These are phyloP conservation scores for Xylaria venustula DNA, from an alignment of 495 filamentous ascomycete species.

Conservation along the genomic window DNA sequence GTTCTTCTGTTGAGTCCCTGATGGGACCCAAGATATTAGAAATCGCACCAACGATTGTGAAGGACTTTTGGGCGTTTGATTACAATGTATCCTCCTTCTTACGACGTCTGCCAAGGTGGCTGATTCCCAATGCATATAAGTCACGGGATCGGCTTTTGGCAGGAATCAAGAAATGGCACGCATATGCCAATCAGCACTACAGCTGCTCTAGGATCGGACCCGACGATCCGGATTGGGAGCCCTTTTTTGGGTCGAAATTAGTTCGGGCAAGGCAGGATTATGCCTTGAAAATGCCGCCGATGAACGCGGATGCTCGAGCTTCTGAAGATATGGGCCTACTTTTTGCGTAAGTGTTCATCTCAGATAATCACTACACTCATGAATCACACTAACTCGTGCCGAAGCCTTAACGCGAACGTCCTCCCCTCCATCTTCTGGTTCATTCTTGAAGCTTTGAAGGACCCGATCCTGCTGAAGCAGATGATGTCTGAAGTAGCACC, in stretches of 20 bases:
- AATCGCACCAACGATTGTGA: constrained; percentile 15
- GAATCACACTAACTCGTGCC: too few species aligned
- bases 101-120: constrained; percentile 13
- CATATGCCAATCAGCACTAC: constrained; percentile 10
- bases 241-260: constrained; percentile 16
- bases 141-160: constrained; percentile 11
- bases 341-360: constrained; percentile 20
- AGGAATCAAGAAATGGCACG: constrained; percentile 12
- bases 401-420: constrained; percentile 19
- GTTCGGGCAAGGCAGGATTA: constrained; percentile 11
- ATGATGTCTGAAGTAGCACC: constrained; percentile 9
- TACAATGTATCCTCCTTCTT: constrained; percentile 8
- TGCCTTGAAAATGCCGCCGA: neutral
- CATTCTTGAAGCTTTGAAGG: constrained; percentile 14
- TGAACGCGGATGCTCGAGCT: constrained; percentile 11
- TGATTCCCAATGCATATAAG: constrained; percentile 14
- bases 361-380: neutral
- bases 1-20: constrained; percentile 22
- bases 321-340: constrained; percentile 21
- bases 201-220: neutral
- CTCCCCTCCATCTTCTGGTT: constrained; percentile 17
- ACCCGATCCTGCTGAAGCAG: neutral
- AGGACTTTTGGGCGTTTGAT: constrained; percentile 21
- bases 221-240: constrained; percentile 22
- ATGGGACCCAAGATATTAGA: constrained; percentile 25